Evolutionary conservation across 106 monocot species (phyloP), one percentile per base, ranked within the genome.

Genomic region (Hemerocallis citrina): DNA sequence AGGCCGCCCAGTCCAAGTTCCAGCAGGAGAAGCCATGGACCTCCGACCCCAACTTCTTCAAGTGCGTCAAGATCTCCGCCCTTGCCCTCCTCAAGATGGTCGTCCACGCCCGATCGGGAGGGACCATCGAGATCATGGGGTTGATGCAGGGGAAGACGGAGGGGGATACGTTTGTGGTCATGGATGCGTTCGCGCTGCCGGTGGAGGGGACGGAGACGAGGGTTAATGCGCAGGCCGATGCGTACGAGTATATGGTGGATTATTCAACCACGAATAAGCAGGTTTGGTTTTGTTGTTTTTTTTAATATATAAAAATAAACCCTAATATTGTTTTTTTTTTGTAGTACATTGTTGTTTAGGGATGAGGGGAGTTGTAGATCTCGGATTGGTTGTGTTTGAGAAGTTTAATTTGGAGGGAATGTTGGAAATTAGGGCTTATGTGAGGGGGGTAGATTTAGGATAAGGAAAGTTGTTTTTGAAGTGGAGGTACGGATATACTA

Each of bases 191-290:
- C 55, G 96, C 96, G 20, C 81, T 96, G 9, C 96, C 96, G 7
- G 96, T 96, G 36, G 90, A 91, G 74, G 96, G 96, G 23, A 96
- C 96, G 5, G 96, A 96, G 81, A 96, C 90, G 35, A 68, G 96
- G 35, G 96, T 96, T 23, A 96, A 91, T 62, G 87, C 96, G 9
- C 91, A 96, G 74, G 91, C 84, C 25, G 90, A 87, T 63, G 91
- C 96, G 16, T 81, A 96, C 40, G 96, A 91, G 76, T 96, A 96
- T 65, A 96, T 96, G 91, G 96, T 96, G 9, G 95, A 90, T n/a
- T 96, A 96, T 58, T 81, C 86, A 2, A 85, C 83, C 71, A 79
- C 89, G 23, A 91, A 96, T 64, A 90, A 96, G 61, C 81, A 81
- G 89, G 94, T 95, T 1, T 27, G 1, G 12, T 6, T 3, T 35